Percentiles rank a stretch among this genome's conserved stretches.
Evolutionary conservation across 352 stramenopile species (phyloP).

Genomic region (Phytophthora pistaciae): DNA sequence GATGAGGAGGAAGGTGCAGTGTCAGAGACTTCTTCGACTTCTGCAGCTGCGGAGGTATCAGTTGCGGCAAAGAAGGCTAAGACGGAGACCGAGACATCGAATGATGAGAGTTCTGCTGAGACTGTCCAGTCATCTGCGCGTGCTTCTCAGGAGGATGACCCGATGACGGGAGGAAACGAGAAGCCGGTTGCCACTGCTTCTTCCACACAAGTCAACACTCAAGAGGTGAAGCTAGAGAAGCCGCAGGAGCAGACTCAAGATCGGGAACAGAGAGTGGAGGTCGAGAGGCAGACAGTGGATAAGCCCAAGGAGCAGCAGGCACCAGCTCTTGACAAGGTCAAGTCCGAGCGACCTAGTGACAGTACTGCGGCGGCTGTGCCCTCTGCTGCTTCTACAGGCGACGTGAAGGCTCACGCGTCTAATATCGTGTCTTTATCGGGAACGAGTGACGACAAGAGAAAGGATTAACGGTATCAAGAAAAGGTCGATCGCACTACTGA

Average conservation of each 20-base stretch:
- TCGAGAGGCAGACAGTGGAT: conserved; percentile 6
- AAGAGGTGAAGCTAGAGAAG: conserved; percentile 24
- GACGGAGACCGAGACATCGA: conserved; percentile 20
- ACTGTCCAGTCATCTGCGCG: conserved; percentile 25
- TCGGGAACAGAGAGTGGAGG: conserved; percentile 6
- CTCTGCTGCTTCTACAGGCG: conserved; percentile 9
- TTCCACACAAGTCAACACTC: conserved; percentile 6
- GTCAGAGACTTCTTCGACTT: conserved; percentile 13
- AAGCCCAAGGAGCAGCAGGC: conserved; percentile 4
- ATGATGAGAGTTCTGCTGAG: conserved; percentile 19
- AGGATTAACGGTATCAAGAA: conserved; percentile 29
- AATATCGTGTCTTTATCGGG: conserved; percentile 11
- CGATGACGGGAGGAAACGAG: conserved; percentile 29
- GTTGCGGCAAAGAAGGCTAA: conserved; percentile 43
- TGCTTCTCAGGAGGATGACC: conserved; percentile 36
- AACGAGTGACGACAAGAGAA: conserved; percentile 30
- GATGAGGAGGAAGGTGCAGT: conserved; percentile 31
- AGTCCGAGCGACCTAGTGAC: conserved; percentile 13
- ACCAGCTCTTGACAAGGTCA: conserved; percentile 12
- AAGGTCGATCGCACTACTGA: conserved; percentile 15
- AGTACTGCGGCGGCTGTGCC: conserved; percentile 2
- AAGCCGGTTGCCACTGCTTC: conserved; percentile 7
- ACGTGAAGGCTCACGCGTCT: conserved; percentile 13
- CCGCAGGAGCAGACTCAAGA: conserved; percentile 13
- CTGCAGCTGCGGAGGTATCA: conserved; percentile 15